Evolutionary conservation across 2,329 filamentous ascomycete genomes (phyloP).

Genomic region (Fonsecaea pedrosoi): DNA sequence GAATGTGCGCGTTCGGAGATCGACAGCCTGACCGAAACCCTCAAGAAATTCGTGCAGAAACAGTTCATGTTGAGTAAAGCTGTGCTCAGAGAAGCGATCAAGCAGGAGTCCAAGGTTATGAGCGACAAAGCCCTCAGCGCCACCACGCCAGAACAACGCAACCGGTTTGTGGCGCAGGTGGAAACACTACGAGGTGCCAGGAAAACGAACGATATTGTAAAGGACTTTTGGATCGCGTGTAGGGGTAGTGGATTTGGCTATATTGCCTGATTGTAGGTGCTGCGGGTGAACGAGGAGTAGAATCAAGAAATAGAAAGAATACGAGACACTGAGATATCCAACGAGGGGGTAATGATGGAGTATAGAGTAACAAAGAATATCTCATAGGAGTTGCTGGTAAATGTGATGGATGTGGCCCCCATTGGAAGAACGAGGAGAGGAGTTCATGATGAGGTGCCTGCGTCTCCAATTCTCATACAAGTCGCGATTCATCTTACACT

Average conservation of each 20-base stretch:
- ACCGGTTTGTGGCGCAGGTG: slow-evolving; percentile 51
- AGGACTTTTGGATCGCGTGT: slow-evolving; percentile 54
- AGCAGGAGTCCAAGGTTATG: slow-evolving; percentile 41
- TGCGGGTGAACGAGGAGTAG: neutral
- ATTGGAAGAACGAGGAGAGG: slow-evolving; percentile 3
- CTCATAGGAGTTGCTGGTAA: neutral
- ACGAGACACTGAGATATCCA: neutral
- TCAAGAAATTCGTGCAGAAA: slow-evolving; percentile 52
- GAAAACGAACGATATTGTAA: slow-evolving; percentile 49
- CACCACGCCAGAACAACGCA: slow-evolving; percentile 47
- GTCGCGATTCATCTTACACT: slow-evolving; percentile 7
- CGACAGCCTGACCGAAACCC: slow-evolving; percentile 50
- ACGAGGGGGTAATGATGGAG: neutral
- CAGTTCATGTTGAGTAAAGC: slow-evolving; percentile 49
- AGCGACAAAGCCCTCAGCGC: slow-evolving; percentile 35
- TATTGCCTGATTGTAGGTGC: slow-evolving; percentile 27
- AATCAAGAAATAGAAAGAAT: neutral
- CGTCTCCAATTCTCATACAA: slow-evolving; percentile 6
- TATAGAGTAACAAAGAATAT: neutral
- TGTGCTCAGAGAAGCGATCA: slow-evolving; percentile 47
- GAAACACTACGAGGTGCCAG: slow-evolving; percentile 48
- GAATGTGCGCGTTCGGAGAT: slow-evolving; percentile 55
- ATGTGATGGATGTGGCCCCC: neutral
- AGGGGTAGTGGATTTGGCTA: slow-evolving; percentile 45
- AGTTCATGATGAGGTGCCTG: neutral